Evolutionary conservation across 2,329 filamentous ascomycete genomes (phyloP).

Genomic region (Cladosporium sp.): DNA sequence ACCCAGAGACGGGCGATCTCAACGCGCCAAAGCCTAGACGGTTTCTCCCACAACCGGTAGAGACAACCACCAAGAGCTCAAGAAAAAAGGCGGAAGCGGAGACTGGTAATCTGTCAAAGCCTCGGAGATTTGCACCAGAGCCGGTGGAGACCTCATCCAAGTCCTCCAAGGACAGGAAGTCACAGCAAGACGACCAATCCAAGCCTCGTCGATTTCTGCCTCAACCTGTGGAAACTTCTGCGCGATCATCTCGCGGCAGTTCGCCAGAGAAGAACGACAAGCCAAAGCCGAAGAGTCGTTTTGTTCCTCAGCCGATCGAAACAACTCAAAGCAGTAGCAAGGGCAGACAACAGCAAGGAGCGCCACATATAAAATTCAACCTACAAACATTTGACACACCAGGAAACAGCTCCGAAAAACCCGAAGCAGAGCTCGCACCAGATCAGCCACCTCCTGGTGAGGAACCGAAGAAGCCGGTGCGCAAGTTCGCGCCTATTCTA

Average conservation of each 20-base stretch:
- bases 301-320: conserved; percentile 32
- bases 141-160: conserved; percentile 70
- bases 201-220: conserved; percentile 24
- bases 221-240: conserved; percentile 35
- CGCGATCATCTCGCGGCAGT: conserved; percentile 13
- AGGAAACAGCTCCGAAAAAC: not conserved
- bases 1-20: conserved; percentile 9
- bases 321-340: conserved; percentile 24
- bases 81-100: conserved; percentile 25
- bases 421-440: conserved; percentile 4
- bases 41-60: conserved; percentile 68
- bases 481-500: conserved; percentile 70
- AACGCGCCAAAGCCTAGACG: conserved; percentile 36
- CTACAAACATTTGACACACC: conserved; percentile 31
- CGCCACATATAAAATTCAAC: conserved; percentile 25
- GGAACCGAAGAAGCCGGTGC: conserved; percentile 26
- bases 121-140: conserved; percentile 59
- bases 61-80: conserved; percentile 62
- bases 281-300: conserved; percentile 22
- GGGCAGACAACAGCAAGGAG: conserved; percentile 18
- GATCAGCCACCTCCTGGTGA: not conserved
- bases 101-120: conserved; percentile 28
- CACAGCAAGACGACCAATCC: conserved; percentile 22
- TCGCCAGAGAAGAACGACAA: conserved; percentile 24
- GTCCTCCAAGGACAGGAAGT: conserved; percentile 38